Base-by-base conservation (phyloP, 1,284 basidiomycete species). In the Malassezia sympodialis region DNA sequence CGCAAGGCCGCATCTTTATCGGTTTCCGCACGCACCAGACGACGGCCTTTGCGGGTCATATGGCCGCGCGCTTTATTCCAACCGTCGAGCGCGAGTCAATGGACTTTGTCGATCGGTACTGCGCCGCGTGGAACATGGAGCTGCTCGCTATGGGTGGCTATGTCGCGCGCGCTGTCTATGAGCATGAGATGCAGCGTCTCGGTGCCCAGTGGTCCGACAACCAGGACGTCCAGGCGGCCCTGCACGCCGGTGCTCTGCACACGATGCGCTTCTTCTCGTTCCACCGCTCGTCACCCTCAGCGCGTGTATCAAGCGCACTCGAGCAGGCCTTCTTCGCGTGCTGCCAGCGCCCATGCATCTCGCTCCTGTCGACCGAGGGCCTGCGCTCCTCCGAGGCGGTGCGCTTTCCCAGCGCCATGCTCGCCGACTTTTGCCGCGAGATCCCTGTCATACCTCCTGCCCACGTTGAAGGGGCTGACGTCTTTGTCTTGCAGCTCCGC, bases 1-100 rank as follows among this genome's bases (percentile, higher is more conserved):
- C 56, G 23, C 66, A 72, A 39, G 75, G 74, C 3, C 60, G 73
- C 28, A 72, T 77, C 39, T 76, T 75, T 42, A 76, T 77, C 49
- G 76, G 76, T 11, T 76, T 75, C 65, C 66, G 69, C 17, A 91
- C 89, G 6, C 84, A 81, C 21, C 93, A 98, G 76, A 94, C 90
- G 6, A 94, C 90, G 2, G 89, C 90, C 45, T 83, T 94, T 41
- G 88, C 87, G 3, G 90, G 90, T 0, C 89, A 93, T 67, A 83
- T 96, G 75, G 83, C 89, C 1, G 85, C 88, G 2, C 81, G 90
- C 8, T 96, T 96, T 72, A 94, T 98, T 56, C 90, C 90, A 0
- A 98, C 93, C 0, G 93, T 98, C 2, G 93, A 98, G 76, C 82
- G 93, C 61, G 93, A 98, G 76, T 88, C 87, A 0, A 85, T 96